Conservation (phyloP, 164 flowering plant genomes). For the Liquidambar formosana region DNA sequence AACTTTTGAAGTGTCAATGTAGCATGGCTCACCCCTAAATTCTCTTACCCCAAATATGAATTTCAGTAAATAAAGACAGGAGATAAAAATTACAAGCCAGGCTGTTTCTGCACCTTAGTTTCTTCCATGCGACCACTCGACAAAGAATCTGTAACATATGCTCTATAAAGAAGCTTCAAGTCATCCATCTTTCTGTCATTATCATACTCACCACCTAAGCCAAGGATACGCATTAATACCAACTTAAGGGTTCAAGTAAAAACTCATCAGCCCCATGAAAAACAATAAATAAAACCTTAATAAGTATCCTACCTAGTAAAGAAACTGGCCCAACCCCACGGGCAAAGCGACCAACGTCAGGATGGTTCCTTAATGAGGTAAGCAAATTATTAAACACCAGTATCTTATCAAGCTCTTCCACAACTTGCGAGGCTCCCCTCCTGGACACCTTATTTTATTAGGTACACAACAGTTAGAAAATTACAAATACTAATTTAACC, state of each 20-base stretch:
- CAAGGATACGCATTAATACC: slow-evolving; percentile 9
- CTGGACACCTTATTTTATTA: slow-evolving; percentile 29
- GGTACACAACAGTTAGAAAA: slow-evolving; percentile 3
- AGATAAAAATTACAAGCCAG: background rate
- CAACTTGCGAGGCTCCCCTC: slow-evolving; percentile 50
- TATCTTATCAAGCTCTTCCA: slow-evolving; percentile 72
- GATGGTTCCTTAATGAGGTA: slow-evolving; percentile 60
- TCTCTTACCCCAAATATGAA: background rate
- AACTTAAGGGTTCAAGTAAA: background rate
- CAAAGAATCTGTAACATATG: slow-evolving; percentile 72
- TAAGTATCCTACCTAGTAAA: slow-evolving; percentile 52
- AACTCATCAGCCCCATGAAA: background rate
- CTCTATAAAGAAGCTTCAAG: slow-evolving; percentile 82
- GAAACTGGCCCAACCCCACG: slow-evolving; percentile 85
- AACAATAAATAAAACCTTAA: slow-evolving; percentile 10
- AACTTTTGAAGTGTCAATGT: too few species aligned
- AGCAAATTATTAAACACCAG: slow-evolving; percentile 67
- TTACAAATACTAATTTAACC: background rate
- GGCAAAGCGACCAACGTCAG: slow-evolving; percentile 65
- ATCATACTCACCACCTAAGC: slow-evolving; percentile 91
- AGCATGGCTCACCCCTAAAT: too few species aligned
- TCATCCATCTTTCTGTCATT: slow-evolving; percentile 81
- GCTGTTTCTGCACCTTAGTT: slow-evolving; percentile 51
- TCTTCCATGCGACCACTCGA: slow-evolving; percentile 79
- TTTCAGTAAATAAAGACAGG: background rate